phyloP scores from a whole-genome alignment of 2,329 filamentous ascomycete genomes.

The Fusarium keratoplasticum region DNA sequence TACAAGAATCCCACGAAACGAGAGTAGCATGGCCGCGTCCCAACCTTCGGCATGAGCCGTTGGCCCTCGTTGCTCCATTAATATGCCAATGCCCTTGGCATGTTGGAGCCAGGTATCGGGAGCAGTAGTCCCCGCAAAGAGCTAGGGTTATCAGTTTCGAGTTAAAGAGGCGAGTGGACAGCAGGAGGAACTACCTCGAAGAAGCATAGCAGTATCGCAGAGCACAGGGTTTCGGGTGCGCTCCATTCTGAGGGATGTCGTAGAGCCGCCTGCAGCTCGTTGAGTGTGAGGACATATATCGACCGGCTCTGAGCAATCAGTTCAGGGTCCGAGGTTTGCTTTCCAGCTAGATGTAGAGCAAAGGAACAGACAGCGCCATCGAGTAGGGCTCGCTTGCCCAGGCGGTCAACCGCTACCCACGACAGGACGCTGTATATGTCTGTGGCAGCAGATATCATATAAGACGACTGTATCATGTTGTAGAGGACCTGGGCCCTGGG shows the following conservation, averaged over 20 bases:
- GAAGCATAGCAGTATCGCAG: slow-evolving; percentile 55
- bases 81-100: slow-evolving; percentile 51
- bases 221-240: slow-evolving; percentile 54
- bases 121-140: slow-evolving; percentile 56
- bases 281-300: slow-evolving; percentile 53
- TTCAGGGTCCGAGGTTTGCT: slow-evolving; percentile 45
- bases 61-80: slow-evolving; percentile 55
- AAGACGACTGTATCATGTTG: slow-evolving; percentile 46
- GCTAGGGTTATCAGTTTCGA: slow-evolving; percentile 41
- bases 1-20: slow-evolving; percentile 53
- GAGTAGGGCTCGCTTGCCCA: slow-evolving; percentile 51
- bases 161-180: background rate
- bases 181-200: slow-evolving; percentile 49
- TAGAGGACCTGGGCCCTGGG: slow-evolving; percentile 48
- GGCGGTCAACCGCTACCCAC: slow-evolving; percentile 43
- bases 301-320: slow-evolving; percentile 50
- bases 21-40: slow-evolving; percentile 53
- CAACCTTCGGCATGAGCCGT: slow-evolving; percentile 49
- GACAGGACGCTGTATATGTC: slow-evolving; percentile 42
- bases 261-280: slow-evolving; percentile 50
- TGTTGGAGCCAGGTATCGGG: slow-evolving; percentile 54
- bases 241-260: slow-evolving; percentile 53
- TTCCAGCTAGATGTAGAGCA: slow-evolving; percentile 53
- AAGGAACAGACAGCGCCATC: slow-evolving; percentile 55
- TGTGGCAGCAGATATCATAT: slow-evolving; percentile 31